A percentile compares a stretch with the other conserved stretches of the same genome.
Conservation (phyloP, 1,284 basidiomycete genomes). For the Marasmius tenuissimus region DNA sequence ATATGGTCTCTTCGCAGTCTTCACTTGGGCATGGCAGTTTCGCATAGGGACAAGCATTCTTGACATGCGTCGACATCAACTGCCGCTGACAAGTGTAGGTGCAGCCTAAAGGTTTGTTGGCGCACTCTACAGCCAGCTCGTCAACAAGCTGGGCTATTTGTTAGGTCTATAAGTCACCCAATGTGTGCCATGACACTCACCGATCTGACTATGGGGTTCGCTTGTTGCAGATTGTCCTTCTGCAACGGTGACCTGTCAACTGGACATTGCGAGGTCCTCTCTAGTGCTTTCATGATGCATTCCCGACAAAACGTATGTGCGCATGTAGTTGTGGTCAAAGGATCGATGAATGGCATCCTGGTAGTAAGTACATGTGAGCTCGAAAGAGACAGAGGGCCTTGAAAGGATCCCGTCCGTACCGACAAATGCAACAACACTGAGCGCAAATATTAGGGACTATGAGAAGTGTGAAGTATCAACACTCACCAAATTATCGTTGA, state of each 20-base stretch:
- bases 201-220: conserved; percentile 71
- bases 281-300: conserved; percentile 70
- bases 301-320: conserved; percentile 82
- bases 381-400: background rate
- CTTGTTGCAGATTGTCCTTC: conserved; percentile 52
- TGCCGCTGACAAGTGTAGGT: conserved; percentile 68
- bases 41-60: conserved; percentile 59
- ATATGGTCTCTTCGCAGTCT: conserved; percentile 42
- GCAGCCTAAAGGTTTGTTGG: conserved; percentile 60
- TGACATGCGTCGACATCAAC: conserved; percentile 62
- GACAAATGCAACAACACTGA: background rate
- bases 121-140: conserved; percentile 77
- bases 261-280: conserved; percentile 71
- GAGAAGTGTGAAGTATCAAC: background rate
- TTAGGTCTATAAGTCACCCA: background rate
- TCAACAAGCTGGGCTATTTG: conserved; percentile 69
- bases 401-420: background rate
- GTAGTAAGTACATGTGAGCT: background rate
- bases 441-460: background rate
- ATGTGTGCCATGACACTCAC: conserved; percentile 44
- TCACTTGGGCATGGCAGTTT: conserved; percentile 53
- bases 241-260: conserved; percentile 73
- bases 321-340: conserved; percentile 71
- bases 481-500: background rate
- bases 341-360: conserved; percentile 74